These are phyloP conservation scores for Fusarium torulosum DNA, from an alignment of 2,329 filamentous ascomycete genomes.

Conservation along the genomic window DNA sequence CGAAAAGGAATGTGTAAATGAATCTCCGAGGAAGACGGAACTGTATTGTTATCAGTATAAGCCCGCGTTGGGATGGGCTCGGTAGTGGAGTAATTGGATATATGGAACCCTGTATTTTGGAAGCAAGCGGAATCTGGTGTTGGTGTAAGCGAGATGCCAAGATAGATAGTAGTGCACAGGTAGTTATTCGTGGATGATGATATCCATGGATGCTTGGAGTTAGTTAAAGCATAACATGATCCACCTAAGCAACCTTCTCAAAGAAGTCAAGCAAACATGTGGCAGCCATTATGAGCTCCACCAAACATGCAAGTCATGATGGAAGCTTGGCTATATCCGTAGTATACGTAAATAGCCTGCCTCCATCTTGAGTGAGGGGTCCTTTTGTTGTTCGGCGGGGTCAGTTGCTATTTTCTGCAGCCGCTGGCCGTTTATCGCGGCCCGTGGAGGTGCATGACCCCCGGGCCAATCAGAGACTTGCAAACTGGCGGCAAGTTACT, in stretches of 20 bases:
- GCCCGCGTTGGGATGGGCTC: conserved; percentile 2
- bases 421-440: conserved; percentile 46
- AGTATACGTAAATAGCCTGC: conserved; percentile 16
- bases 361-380: conserved; percentile 14
- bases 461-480: conserved; percentile 31
- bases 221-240: conserved; percentile 32
- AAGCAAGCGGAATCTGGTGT: conserved; percentile 22
- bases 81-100: conserved; percentile 30
- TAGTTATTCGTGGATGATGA: conserved; percentile 9
- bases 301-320: conserved; percentile 43
- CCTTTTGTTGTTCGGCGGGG: conserved; percentile 24
- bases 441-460: conserved; percentile 33
- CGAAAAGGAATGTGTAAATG: conserved; percentile 19
- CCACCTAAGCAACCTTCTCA: conserved; percentile 28
- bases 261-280: conserved; percentile 12
- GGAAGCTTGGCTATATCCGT: conserved; percentile 14
- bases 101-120: conserved; percentile 14
- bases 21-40: conserved; percentile 21
- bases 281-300: conserved; percentile 16
- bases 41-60: conserved; percentile 35
- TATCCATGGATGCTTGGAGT: conserved; percentile 5
- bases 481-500: conserved; percentile 11
- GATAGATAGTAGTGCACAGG: conserved; percentile 14
- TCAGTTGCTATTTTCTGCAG: conserved; percentile 47
- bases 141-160: conserved; percentile 24